Base-by-base conservation (phyloP, 2,329 filamentous ascomycete species). In the Beauveria bassiana region DNA sequence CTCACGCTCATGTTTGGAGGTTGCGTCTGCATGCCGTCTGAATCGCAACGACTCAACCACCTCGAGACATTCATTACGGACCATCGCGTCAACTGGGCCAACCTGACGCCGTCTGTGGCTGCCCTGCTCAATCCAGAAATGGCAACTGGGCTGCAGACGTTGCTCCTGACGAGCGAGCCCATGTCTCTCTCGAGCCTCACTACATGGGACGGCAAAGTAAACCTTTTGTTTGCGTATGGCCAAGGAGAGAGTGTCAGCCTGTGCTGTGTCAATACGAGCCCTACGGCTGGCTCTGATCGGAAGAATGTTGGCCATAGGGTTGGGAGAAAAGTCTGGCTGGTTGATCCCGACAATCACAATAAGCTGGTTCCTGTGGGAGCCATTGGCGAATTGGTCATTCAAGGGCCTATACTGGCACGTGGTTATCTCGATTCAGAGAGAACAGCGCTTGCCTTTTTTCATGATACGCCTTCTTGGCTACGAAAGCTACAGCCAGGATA, bases 401-500 rank as follows among this genome's bases (percentile, higher is more conserved):
- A 67, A 46, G 63, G 65, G 1, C 59, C 62, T 4, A 50, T 62
- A 1, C 58, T 67, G 10, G 62, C 61, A 2, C 55, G 63, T 3
- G 65, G 64, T 14, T 70, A 53, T 51, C 55, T 64, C 31, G 53
- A 63, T 49, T 26, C 38, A 3, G 60, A 56, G 24, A 59, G 46
- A 47, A 68, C 65, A 8, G 67, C 16, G 63, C 67, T 42, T 61
- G 66, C 9, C 69, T 75, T 65, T 22, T 8, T 56, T 45, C 22
- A 31, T 1, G n/a, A 34, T 42, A 9, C 57, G 4, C 5, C 31
- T 12, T 63, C 31, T 12, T 63, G 61, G 61, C 28, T 58, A 12
- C 22, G 1, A 28, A 22, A 47, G 6, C 9, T 49, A 16, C 59
- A 31, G 45, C 43, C 40, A 8, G 26, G 22, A 20, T 54, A 46